A percentile compares a stretch with the other conserved stretches of the same genome.
These are phyloP conservation scores for Terana coerulea DNA, from an alignment of 768 basidiomycete genomes.

Conservation along the genomic window DNA sequence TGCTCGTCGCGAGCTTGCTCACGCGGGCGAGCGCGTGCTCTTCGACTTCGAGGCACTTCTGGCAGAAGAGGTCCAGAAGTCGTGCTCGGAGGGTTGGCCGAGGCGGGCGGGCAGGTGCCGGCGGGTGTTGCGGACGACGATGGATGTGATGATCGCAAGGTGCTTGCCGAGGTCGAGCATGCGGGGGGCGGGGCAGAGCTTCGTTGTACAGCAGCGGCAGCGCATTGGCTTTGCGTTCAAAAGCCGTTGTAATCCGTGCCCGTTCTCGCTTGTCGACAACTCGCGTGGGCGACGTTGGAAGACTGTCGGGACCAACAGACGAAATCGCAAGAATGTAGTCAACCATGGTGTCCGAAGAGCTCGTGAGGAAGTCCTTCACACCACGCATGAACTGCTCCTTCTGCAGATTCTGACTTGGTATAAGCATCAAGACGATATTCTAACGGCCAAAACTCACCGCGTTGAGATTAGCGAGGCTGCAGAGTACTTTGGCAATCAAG, in stretches of 20 bases:
- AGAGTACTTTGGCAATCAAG: conserved; percentile 83
- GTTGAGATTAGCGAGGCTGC: conserved; percentile 85
- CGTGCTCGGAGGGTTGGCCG: conserved; percentile 26
- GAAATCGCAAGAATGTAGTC: conserved; percentile 78
- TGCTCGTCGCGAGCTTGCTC: conserved; percentile 45
- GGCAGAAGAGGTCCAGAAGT: conserved; percentile 54
- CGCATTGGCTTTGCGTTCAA: background rate
- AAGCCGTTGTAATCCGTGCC: conserved; percentile 25
- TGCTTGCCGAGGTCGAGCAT: conserved; percentile 76
- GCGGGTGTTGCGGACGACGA: conserved; percentile 63
- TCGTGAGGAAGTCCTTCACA: conserved; percentile 67
- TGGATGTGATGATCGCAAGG: conserved; percentile 70
- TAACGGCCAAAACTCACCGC: conserved; percentile 39
- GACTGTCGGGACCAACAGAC: conserved; percentile 36
- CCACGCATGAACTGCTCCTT: conserved; percentile 86
- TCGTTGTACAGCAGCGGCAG: conserved; percentile 54
- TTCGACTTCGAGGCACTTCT: conserved; percentile 66
- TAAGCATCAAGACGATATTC: background rate
- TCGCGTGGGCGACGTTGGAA: conserved; percentile 23
- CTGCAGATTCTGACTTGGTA: conserved; percentile 47
- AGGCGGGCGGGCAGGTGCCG: conserved; percentile 23
- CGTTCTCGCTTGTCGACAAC: conserved; percentile 41
- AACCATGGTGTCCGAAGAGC: conserved; percentile 64
- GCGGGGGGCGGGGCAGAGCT: conserved; percentile 68
- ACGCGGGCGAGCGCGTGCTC: conserved; percentile 65